Evolutionary conservation across 371 early-diverging fungal species (phyloP).

Genomic region (Mycotypha africana): DNA sequence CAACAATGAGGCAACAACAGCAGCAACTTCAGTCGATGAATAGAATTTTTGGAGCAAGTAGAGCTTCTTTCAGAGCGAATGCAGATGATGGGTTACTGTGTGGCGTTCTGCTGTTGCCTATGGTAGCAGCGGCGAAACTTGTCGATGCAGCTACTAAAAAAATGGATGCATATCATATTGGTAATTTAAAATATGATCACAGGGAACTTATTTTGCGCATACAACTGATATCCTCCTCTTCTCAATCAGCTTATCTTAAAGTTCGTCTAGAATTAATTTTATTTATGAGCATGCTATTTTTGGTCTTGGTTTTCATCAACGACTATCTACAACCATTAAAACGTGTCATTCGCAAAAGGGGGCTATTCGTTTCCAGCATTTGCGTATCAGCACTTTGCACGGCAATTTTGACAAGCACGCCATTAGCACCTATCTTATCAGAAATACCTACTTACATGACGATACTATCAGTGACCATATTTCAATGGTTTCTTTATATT

Average conservation of each 20-base stretch:
- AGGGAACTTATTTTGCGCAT: too few species aligned
- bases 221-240: too few species aligned
- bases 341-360: conserved; percentile 31
- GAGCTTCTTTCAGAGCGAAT: conserved; percentile 26
- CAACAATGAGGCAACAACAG: background rate
- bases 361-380: conserved; percentile 33
- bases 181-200: too few species aligned
- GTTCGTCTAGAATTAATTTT: conserved; percentile 29
- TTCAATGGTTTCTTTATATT: conserved; percentile 41
- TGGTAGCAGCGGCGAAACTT: conserved; percentile 36
- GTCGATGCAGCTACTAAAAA: conserved; percentile 13
- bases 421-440: conserved; percentile 21
- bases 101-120: conserved; percentile 33
- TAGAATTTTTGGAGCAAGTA: conserved; percentile 18
- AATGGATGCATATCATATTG: conserved; percentile 11
- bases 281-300: conserved; percentile 25
- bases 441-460: conserved; percentile 21
- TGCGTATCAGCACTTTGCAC: conserved; percentile 26
- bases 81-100: conserved; percentile 45
- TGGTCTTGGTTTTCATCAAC: conserved; percentile 22
- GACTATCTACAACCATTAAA: conserved; percentile 28
- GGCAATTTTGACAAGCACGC: conserved; percentile 17
- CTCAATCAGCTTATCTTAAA: conserved; percentile 24
- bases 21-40: background rate
- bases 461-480: conserved; percentile 22